Evolutionary conservation across 192 early-diverging fungal genomes (phyloP), one percentile per base, ranked within the genome.

Genomic region (Allomyces javanicus): DNA sequence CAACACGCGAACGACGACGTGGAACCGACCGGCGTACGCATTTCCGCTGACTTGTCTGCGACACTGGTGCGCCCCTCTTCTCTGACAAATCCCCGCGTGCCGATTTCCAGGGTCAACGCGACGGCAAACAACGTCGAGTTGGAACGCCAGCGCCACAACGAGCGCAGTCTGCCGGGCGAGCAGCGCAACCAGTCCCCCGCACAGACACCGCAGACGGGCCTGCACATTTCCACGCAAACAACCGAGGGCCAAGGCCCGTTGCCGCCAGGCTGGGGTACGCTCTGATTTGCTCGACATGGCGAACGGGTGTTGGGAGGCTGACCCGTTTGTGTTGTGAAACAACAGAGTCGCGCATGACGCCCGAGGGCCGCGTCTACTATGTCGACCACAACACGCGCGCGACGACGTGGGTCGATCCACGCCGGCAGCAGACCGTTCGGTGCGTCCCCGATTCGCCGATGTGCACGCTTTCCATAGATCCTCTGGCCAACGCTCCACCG

Each of bases 1-100:
- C 73, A 96, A 91, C 75, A 87, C 83, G n/a, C 84, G 94, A 44
- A 87, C 86, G 17, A 99, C 96, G 10, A 96, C 96, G 17, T 99
- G 96, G 96, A 85, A 83, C 65, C 75, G 79, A 25, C 80, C 82
- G 66, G 68, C 67, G 78, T 76, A 64, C 24, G 21, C 33, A 40
- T 40, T 40, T 7, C 7, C 7, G 33, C 33, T 40, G 33, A 7
- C 33, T 40, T 7, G 33, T 40, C 33, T 7, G 33, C 33, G 33
- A 7, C 33, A 40, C 33, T 3, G 4, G 33, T 7, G 33, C 33
- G 33, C 33, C 26, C 0, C 33, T 0, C 33, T 40, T 40, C 33
- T 40, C 33, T 40, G 33, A 40, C 33, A 9, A 7, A 40, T 40
- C 33, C 33, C 4, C 33, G 33, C 7, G 33, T 9, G 33, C 33